These are phyloP conservation scores for Baudoinia panamericana DNA, from an alignment of 495 filamentous ascomycete species.

Conservation along the genomic window DNA sequence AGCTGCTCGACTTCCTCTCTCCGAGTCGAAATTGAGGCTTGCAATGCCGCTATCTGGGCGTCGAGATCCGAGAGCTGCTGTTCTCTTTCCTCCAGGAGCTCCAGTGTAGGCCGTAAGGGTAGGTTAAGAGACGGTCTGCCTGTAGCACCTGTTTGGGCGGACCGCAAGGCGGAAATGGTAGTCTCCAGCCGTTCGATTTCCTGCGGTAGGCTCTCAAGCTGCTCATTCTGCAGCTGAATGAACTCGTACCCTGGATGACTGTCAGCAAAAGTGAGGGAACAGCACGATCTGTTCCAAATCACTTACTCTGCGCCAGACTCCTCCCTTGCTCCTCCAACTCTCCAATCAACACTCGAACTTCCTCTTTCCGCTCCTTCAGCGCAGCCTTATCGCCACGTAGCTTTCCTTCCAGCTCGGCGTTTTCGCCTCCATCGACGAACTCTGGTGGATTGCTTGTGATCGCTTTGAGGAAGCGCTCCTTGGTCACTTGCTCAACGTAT, in stretches of 20 bases:
- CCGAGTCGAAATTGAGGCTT: constrained; percentile 54
- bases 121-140: constrained; percentile 32
- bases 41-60: constrained; percentile 51
- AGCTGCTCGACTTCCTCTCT: constrained; percentile 58
- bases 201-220: constrained; percentile 42
- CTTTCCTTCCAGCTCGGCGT: constrained; percentile 60
- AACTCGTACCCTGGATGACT: constrained; percentile 46
- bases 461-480: constrained; percentile 64
- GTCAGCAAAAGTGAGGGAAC: constrained; percentile 14
- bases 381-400: constrained; percentile 59
- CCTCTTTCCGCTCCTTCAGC: constrained; percentile 64
- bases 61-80: constrained; percentile 51
- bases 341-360: constrained; percentile 58
- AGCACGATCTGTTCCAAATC: constrained; percentile 16
- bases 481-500: constrained; percentile 71
- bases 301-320: constrained; percentile 38
- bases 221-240: constrained; percentile 44
- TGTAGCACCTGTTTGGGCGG: constrained; percentile 28
- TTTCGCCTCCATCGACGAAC: constrained; percentile 69
- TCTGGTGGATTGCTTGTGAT: constrained; percentile 78
- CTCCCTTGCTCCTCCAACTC: constrained; percentile 57
- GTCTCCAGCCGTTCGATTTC: constrained; percentile 50
- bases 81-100: constrained; percentile 45
- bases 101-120: constrained; percentile 46
- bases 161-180: constrained; percentile 46